Evolutionary conservation across 23 red algal species (phyloP).

Genomic region (Agarophyton chilense): DNA sequence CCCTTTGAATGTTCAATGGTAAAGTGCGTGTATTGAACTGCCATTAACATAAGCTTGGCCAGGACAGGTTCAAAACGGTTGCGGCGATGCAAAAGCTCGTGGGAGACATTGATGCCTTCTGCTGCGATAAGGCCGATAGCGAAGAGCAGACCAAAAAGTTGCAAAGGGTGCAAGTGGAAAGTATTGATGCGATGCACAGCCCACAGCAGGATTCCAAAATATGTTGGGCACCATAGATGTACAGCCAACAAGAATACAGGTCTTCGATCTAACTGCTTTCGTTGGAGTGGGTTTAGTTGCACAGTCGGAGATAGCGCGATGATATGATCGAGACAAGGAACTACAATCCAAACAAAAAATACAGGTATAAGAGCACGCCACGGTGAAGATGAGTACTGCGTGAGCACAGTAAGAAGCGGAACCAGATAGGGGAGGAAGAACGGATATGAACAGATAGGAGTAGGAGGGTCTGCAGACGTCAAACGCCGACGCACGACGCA

Average conservation of each 20-base stretch:
- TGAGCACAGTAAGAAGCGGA: slow-evolving; percentile 20
- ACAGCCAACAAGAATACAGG: slow-evolving; percentile 43
- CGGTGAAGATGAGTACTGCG: slow-evolving; percentile 23
- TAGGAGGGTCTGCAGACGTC: background rate
- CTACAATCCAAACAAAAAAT: slow-evolving; percentile 57
- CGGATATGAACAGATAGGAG: background rate
- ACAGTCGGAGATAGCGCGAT: slow-evolving; percentile 1
- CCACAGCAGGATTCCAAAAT: slow-evolving; percentile 63
- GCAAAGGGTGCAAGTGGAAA: background rate
- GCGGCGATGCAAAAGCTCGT: slow-evolving; percentile 87
- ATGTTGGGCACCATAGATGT: slow-evolving; percentile 68
- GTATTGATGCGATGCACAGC: background rate
- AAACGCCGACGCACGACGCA: background rate
- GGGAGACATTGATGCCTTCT: slow-evolving; percentile 75
- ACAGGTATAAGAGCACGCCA: slow-evolving; percentile 31
- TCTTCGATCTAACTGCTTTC: background rate
- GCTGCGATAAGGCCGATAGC: slow-evolving; percentile 78
- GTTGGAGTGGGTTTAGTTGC: background rate
- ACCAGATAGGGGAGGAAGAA: slow-evolving; percentile 59
- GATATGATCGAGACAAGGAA: slow-evolving; percentile 51
- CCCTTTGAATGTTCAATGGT: slow-evolving; percentile 85
- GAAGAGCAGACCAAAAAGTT: slow-evolving; percentile 52
- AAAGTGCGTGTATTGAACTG: slow-evolving; percentile 82
- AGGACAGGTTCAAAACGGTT: slow-evolving; percentile 23
- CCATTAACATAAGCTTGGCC: slow-evolving; percentile 44